Conservation (phyloP, 2,329 filamentous ascomycete species). For the Aspergillus ustus region DNA sequence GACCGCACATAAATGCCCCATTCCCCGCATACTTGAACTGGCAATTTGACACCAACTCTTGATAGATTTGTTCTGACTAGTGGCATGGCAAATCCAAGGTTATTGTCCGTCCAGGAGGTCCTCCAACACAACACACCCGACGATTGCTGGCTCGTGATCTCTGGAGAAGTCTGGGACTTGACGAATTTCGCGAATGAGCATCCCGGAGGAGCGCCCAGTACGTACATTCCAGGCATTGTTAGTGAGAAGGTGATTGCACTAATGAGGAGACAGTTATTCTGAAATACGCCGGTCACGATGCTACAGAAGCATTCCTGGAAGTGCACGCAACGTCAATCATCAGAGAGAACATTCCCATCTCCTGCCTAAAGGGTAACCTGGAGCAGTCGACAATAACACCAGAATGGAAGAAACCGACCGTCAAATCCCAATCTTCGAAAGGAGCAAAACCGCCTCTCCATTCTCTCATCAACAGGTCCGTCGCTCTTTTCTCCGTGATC, state of each 20-base stretch:
- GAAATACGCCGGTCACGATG: constrained; percentile 59
- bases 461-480: constrained; percentile 8
- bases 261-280: constrained; percentile 71
- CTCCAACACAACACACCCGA: constrained; percentile 25
- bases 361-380: not conserved
- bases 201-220: constrained; percentile 55
- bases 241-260: constrained; percentile 36
- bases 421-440: constrained; percentile 29
- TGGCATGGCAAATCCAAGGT: not conserved
- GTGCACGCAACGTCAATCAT: constrained; percentile 49
- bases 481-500: not conserved
- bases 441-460: not conserved
- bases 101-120: constrained; percentile 29
- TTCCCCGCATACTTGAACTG: not conserved
- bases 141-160: constrained; percentile 66
- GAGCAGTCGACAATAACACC: constrained; percentile 30
- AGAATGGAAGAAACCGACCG: constrained; percentile 32
- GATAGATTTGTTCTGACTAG: too few relatives aligned
- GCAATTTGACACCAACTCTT: too few relatives aligned
- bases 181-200: constrained; percentile 62
- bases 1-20: not conserved
- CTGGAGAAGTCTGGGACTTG: constrained; percentile 65
- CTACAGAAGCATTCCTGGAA: constrained; percentile 57
- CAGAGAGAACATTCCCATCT: constrained; percentile 37
- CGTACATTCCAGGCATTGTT: not conserved